Evolutionary conservation across 305 asterid genomes (phyloP), one percentile per base, ranked within the genome.

Genomic region (Fraxinus floribunda): DNA sequence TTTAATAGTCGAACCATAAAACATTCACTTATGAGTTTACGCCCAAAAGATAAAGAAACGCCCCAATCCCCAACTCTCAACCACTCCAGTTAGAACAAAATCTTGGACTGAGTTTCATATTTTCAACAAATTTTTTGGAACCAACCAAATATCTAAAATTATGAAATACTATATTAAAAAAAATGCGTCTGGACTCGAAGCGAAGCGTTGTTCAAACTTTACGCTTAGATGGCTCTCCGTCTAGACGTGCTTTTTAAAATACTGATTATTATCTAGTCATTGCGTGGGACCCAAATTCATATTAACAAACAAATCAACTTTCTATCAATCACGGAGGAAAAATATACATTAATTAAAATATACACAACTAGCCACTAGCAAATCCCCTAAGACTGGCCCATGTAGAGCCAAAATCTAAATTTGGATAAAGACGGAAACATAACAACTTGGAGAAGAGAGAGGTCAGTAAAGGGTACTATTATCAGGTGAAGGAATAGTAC

Each of bases 401-500:
- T 15, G 30, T 30, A 70, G 76, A 70, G 76, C 76, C 41, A 70
- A 70, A 70, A 30, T 29, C 39, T 30, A 70, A 29, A 70, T 70
- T 70, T 70, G 41, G 75, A 70, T 70, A 32, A 15, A 13, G 75
- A 70, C 22, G 7, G n/a, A 15, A 10, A 70, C 76, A 70, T 70
- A 70, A 70, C 76, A 70, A 70, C 76, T 70, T 70, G 76, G 76
- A 32, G 44, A 32, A 70, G 44, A 30, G 41, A 1, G 44, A 41
- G 24, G 44, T 13, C 76, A 30, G 44, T 2, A 16, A 70, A 70
- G 24, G 22, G 44, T 32, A 70, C 44, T 70, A 70, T 30, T 29
- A 70, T 70, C 22, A 70, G 76, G 76, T 70, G 76, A 70, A 70
- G 44, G 39, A 70, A 70, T 70, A 30, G 76, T 32, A 6, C 44